Evolutionary conservation across 1,284 basidiomycete species (phyloP).

Genomic region (Ceratobasidium sp.): DNA sequence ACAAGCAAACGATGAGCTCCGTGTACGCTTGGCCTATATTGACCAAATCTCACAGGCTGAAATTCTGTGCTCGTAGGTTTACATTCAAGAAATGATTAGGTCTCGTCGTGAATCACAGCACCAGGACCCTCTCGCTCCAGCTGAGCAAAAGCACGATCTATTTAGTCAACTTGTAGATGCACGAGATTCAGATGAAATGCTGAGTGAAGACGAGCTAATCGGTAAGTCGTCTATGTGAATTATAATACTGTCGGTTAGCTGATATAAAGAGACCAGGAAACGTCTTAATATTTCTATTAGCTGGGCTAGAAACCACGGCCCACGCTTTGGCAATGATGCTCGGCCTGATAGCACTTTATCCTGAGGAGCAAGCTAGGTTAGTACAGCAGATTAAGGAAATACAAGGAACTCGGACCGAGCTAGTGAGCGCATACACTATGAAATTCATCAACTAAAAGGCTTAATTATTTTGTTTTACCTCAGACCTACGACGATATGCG

Average conservation of each 20-base stretch:
- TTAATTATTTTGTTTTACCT: not conserved
- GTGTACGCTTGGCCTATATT: constrained; percentile 53
- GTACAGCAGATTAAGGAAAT: constrained; percentile 60
- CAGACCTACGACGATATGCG: constrained; percentile 66
- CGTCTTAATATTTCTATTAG: constrained; percentile 67
- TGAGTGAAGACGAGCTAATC: constrained; percentile 63
- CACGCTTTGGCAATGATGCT: constrained; percentile 69
- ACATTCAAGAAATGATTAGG: constrained; percentile 68
- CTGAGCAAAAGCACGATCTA: constrained; percentile 63
- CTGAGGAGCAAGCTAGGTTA: constrained; percentile 69
- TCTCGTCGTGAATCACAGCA: constrained; percentile 56
- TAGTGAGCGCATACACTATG: constrained; percentile 56
- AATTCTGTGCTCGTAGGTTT: constrained; percentile 53
- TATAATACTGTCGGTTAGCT: too few species aligned
- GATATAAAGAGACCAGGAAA: constrained; percentile 57
- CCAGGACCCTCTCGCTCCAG: constrained; percentile 43
- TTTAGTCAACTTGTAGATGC: constrained; percentile 66
- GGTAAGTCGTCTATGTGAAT: constrained; percentile 52
- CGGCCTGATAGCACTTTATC: constrained; percentile 65
- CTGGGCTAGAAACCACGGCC: constrained; percentile 69
- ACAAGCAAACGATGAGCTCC: constrained; percentile 62
- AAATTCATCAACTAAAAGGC: constrained; percentile 51
- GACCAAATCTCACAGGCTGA: too few species aligned
- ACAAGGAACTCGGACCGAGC: constrained; percentile 44
- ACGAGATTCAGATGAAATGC: constrained; percentile 56